Conservation (phyloP, 1,284 basidiomycete genomes). For the Austroboletus rostrupii region DNA sequence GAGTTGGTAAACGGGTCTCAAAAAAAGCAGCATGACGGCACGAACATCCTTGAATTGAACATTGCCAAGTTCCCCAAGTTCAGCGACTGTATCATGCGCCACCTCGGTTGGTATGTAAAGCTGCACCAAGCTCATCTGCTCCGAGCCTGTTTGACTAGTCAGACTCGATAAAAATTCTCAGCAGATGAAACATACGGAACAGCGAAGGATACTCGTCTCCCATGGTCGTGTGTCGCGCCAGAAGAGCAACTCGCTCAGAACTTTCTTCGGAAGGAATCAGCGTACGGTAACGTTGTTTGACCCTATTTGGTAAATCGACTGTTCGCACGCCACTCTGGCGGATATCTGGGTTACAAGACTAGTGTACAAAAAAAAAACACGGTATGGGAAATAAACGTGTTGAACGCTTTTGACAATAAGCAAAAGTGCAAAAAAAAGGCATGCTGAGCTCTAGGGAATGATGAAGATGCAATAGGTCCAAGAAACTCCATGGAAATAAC, state of each 20-base stretch:
- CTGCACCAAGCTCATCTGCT: conserved; percentile 97
- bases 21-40: conserved; percentile 9
- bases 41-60: conserved; percentile 97
- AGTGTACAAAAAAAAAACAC: background rate
- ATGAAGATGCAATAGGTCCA: conserved; percentile 38
- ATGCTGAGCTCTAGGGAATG: conserved; percentile 11
- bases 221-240: conserved; percentile 36
- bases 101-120: conserved; percentile 97
- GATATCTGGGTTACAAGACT: background rate
- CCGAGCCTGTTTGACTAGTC: conserved; percentile 62
- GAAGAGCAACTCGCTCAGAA: conserved; percentile 2
- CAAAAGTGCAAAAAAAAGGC: background rate
- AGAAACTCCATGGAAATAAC: conserved; percentile 31
- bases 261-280: too few relatives aligned
- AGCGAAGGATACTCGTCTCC: conserved; percentile 77
- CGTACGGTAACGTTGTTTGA: conserved; percentile 16
- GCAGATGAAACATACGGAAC: conserved; percentile 55
- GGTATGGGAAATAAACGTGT: background rate
- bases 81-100: conserved; percentile 92
- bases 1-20: conserved; percentile 1
- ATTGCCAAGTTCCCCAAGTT: conserved; percentile 92
- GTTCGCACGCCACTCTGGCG: background rate
- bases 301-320: conserved; percentile 19
- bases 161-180: background rate
- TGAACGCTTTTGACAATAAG: background rate